phyloP scores from a whole-genome alignment of 2,329 filamentous ascomycete genomes.

The Sporothrix mexicana region DNA sequence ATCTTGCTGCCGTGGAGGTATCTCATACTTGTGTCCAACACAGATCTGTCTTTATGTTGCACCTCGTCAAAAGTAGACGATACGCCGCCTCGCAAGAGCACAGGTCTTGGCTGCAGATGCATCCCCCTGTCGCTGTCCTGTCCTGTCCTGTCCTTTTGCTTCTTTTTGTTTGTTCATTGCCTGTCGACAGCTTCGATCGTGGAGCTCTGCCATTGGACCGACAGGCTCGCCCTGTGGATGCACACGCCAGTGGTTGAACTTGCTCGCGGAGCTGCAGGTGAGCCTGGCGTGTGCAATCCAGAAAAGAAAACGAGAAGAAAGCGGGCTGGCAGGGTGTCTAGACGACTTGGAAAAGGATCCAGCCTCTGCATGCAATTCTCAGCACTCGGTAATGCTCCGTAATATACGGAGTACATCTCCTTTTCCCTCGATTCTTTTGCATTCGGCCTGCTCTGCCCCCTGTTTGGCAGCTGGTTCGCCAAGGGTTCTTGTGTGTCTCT shows the following conservation, averaged over 20 bases:
- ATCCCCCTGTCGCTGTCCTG: neutral
- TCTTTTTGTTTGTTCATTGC: neutral
- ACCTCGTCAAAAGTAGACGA: neutral
- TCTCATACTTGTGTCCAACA: neutral
- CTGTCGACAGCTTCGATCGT: slow-evolving; percentile 29
- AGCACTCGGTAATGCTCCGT: too few relatives aligned
- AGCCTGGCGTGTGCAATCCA: slow-evolving; percentile 7
- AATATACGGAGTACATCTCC: too few relatives aligned
- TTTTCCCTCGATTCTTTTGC: slow-evolving; percentile 15
- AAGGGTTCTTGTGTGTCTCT: slow-evolving; percentile 23
- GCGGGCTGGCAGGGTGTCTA: slow-evolving; percentile 8
- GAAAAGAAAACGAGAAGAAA: neutral
- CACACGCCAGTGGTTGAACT: neutral
- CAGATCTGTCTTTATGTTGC: neutral
- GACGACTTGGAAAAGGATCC: neutral
- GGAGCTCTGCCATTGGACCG: slow-evolving; percentile 36
- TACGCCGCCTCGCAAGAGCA: slow-evolving; percentile 9
- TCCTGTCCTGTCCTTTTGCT: neutral
- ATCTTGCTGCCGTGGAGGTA: neutral
- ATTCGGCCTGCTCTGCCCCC: neutral
- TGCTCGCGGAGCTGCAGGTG: slow-evolving; percentile 12
- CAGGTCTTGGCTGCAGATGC: slow-evolving; percentile 21
- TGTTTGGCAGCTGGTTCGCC: slow-evolving; percentile 21
- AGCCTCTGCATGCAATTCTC: neutral
- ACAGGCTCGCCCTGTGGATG: slow-evolving; percentile 17